Base-by-base conservation (phyloP, 305 asterid genomes). In the Solanum hybrid region DNA sequence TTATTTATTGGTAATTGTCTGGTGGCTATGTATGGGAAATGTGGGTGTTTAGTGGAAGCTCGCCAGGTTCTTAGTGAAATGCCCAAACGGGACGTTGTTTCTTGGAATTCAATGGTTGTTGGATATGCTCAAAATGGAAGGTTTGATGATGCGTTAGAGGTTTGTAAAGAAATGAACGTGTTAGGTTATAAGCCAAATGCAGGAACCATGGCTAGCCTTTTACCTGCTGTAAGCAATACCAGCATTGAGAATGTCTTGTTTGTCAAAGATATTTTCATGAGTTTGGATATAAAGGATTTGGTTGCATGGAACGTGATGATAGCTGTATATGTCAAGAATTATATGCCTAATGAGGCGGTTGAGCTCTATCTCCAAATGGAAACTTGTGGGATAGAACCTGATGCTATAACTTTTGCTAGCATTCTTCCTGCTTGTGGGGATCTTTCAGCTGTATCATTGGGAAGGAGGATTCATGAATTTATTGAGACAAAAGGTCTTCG, bases 231-330 rank as follows among this genome's bases (percentile, higher is more conserved):
- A 75, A 94, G 96, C n/a, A 94, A 93, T 87, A 95, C 98, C 2
- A 92, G 94, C 14, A 33, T 39, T 7, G 98, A 95, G 88, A 95
- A 96, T 90, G 95, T 95, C 24, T 77, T 39, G 87, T 95, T 96
- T 26, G 93, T 96, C 89, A 92, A 91, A 92, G 94, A 91, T 70
- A 94, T 97, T 87, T 97, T 97, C 94, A 33, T 65, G 92, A 92
- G 92, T 86, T 93, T 96, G 95, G 92, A 79, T 68, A 91, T 68
- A 90, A 90, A 92, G 79, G 95, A 93, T 39, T 89, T 95, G 91
- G 95, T 96, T 91, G 87, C 98, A 1, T 97, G 99, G 98, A 96
- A 96, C 88, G 98, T 95, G 83, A 96, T 97, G 98, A 96, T 95
- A 76, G 94, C 95, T 9, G 91, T 94, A 91, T 94, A 94, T 91